Evolutionary conservation across 2,329 filamentous ascomycete species (phyloP), one percentile per base, ranked within the genome.

Genomic region (Fusarium tjaetaba): DNA sequence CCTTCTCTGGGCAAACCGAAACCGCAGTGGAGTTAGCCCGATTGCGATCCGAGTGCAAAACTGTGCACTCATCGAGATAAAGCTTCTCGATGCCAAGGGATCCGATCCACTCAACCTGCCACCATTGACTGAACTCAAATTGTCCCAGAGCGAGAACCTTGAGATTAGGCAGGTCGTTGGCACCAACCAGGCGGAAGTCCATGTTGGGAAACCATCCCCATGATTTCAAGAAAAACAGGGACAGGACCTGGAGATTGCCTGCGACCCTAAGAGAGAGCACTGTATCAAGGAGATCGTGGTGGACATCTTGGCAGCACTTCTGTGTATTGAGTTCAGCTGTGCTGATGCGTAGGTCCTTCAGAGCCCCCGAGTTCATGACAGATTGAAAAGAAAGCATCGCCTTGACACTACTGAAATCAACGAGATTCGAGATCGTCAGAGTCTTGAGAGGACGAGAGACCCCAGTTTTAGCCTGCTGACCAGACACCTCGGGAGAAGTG

Each of bases 101-200:
- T 0, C 83, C 72, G 15, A 87, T 81, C 84, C 85, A 87, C 18
- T 84, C 82, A 2, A 86, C 69, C 58, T 87, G 85, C 78, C 81
- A 82, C 48, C 85, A 81, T 30, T 85, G 80, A 8, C 80, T 80
- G 65, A 88, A 85, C 5, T 80, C 79, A 45, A 81, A 84, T 7
- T 81, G 81, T 1, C 83, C 82, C 0, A 88, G 68, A 0, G 79
- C 76, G 0, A 87, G 77, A 0, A 81, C 78, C 41, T 79, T 79
- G 10, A 87, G 80, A 2, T 78, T 75, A 0, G 83, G 81, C 38
- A 86, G 82, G 4, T 55, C 60, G 5, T 65, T 32, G 3, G 51
- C 18, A 8, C 63, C 43, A 5, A 74, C 58, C 9, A 36, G 46
- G 1, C 74, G 72, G 28, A 85, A 79, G 34, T 85, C 80, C 42